Base-by-base conservation (phyloP, 2,329 filamentous ascomycete genomes). In the Beauveria medogensis region DNA sequence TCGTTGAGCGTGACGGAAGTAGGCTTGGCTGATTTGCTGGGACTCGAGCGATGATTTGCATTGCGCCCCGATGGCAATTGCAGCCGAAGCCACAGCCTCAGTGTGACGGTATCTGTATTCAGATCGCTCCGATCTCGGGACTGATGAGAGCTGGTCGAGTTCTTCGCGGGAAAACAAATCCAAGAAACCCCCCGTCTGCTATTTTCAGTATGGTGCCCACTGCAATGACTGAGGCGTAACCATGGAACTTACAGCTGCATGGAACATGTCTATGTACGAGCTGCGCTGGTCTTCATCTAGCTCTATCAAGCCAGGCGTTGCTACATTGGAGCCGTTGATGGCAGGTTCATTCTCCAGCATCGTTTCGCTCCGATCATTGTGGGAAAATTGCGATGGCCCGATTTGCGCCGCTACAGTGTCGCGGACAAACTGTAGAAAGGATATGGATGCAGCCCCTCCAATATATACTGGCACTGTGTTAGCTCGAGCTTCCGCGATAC, bases 381-480 rank as follows among this genome's bases (percentile, higher is more conserved):
- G 75, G 0, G 81, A 81, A 66, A 83, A 84, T 18, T 77, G 74
- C 0, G 80, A 82, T 1, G 80, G 80, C 0, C 81, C 81, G 59
- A 82, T 80, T 62, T 82, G 75, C 37, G 78, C 77, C 10, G 76
- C 76, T 64, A 78, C 67, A 2, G 74, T 75, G 14, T 78, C 73
- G 16, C 80, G 75, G 16, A 83, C 72, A 41, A 83, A 75, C 61
- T 84, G 80, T 1, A 85, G 69, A 61, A 85, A 85, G 0, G 82
- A 84, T 16, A 85, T 70, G 0, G 80, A 78, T 1, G 79, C 79
- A 10, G 77, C 78, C n/a, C 76, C 72, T n/a, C 79, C 76, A 53
- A 81, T 73, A 55, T 77, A 81, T 0, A 81, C 77, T 81, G 47
- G 20, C 9, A 41, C 3, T 5, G 50, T 1, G 54, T 59, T 24